Conservation (phyloP, 1,139 yeast species). For the Hanseniaspora sp. region DNA sequence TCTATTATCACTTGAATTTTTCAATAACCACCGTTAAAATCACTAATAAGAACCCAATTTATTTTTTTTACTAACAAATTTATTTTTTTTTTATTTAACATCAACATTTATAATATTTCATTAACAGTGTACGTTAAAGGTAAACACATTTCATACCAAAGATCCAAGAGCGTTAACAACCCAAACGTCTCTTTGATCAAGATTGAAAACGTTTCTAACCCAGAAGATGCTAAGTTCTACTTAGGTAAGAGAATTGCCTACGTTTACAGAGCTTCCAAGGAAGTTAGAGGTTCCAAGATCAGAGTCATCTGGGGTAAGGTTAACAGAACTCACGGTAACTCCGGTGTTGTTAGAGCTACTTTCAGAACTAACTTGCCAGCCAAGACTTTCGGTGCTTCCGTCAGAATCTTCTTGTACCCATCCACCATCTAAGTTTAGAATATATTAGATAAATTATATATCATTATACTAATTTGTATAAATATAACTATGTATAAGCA, state of each 20-base stretch:
- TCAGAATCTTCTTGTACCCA: slow-evolving; percentile 99
- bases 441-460: background rate
- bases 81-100: slow-evolving; percentile 23
- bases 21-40: background rate
- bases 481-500: background rate
- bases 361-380: slow-evolving; percentile 99
- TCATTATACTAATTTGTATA: background rate
- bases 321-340: slow-evolving; percentile 97
- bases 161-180: slow-evolving; percentile 97
- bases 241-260: slow-evolving; percentile 98
- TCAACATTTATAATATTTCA: slow-evolving; percentile 32
- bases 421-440: slow-evolving; percentile 73
- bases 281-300: slow-evolving; percentile 95
- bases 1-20: no score
- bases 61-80: slow-evolving; percentile 4
- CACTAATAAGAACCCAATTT: background rate
- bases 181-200: slow-evolving; percentile 94
- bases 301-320: slow-evolving; percentile 99
- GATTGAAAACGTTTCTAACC: slow-evolving; percentile 86
- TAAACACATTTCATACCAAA: slow-evolving; percentile 99
- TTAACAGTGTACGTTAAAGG: slow-evolving; percentile 95
- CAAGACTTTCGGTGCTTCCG: slow-evolving; percentile 98
- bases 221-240: slow-evolving; percentile 97
- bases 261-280: slow-evolving; percentile 98
- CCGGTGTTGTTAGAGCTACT: slow-evolving; percentile 97